Evolutionary conservation across 306 rosid species (phyloP).

Genomic region (Ammopiptanthus mongolicus): DNA sequence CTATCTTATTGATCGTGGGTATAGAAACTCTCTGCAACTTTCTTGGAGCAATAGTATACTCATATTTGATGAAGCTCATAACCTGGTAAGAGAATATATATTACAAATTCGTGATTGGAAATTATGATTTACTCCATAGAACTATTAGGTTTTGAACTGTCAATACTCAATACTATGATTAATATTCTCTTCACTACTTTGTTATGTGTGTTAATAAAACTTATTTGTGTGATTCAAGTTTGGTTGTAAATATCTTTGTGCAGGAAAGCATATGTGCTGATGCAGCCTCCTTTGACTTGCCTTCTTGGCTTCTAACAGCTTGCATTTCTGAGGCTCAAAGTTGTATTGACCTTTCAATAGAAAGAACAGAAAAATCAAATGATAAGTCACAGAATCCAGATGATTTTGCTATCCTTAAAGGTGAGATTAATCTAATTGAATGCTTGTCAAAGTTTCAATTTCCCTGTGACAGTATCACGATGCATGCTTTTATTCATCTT

Average conservation of each 20-base stretch:
- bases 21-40: constrained; percentile 51
- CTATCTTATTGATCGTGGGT: constrained; percentile 78
- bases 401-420: constrained; percentile 89
- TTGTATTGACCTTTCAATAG: constrained; percentile 59
- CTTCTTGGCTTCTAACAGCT: constrained; percentile 84
- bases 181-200: constrained; percentile 3
- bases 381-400: constrained; percentile 74
- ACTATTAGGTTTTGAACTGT: neutral
- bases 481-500: constrained; percentile 10
- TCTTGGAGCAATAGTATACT: constrained; percentile 70
- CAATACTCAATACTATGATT: neutral
- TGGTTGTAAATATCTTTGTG: constrained; percentile 23
- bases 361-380: constrained; percentile 69
- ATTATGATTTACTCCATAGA: constrained; percentile 18
- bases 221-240: constrained; percentile 13
- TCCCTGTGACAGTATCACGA: constrained; percentile 17
- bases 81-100: constrained; percentile 55
- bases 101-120: constrained; percentile 14
- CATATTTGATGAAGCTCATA: constrained; percentile 98
- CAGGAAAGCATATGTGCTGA: constrained; percentile 97
- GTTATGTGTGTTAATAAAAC: constrained; percentile 16
- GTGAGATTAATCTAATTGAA: constrained; percentile 36
- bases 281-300: constrained; percentile 94
- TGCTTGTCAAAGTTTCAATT: constrained; percentile 16
- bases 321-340: constrained; percentile 80